Percentiles rank a stretch among this genome's conserved stretches.
Conservation (phyloP, 2,329 filamentous ascomycete species). For the Paecilomyces sp. region DNA sequence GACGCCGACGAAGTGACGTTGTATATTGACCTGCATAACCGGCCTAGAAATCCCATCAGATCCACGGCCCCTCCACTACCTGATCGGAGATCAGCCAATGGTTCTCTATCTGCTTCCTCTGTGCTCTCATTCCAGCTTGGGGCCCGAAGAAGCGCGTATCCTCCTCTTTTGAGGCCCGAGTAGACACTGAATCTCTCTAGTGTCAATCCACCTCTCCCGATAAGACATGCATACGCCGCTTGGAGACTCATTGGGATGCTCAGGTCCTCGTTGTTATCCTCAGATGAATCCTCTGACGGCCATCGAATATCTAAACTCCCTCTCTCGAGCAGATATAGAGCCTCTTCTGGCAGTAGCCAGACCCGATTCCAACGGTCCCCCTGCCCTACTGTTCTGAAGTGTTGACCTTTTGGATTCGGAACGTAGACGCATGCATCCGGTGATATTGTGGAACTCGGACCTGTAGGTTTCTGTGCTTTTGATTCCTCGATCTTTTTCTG, state of each 20-base stretch:
- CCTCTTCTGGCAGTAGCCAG: constrained; percentile 88
- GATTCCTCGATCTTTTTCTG: constrained; percentile 4
- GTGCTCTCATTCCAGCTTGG: constrained; percentile 43
- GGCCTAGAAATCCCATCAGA: constrained; percentile 21
- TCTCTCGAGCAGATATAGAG: constrained; percentile 79
- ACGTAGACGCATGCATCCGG: constrained; percentile 52
- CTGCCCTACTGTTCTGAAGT: constrained; percentile 70
- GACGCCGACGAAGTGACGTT: constrained; percentile 16
- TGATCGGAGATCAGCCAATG: background rate
- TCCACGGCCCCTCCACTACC: constrained; percentile 13
- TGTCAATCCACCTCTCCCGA: constrained; percentile 58
- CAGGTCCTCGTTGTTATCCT: constrained; percentile 47
- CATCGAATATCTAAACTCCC: constrained; percentile 83
- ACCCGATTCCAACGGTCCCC: constrained; percentile 57
- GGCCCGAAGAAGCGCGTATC: constrained; percentile 74
- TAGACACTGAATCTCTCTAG: constrained; percentile 86
- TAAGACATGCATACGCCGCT: constrained; percentile 77
- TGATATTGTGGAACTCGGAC: constrained; percentile 14
- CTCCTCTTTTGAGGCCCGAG: constrained; percentile 70
- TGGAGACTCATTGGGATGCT: constrained; percentile 85
- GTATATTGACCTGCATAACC: constrained; percentile 28
- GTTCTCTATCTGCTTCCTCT: constrained; percentile 6
- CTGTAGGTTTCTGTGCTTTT: constrained; percentile 6
- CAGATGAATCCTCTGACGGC: constrained; percentile 45
- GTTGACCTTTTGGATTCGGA: constrained; percentile 63